Percentiles rank a stretch among this genome's conserved stretches.
These are phyloP conservation scores for Aspergillus tamarii DNA, from an alignment of 2,329 filamentous ascomycete genomes.

Conservation along the genomic window DNA sequence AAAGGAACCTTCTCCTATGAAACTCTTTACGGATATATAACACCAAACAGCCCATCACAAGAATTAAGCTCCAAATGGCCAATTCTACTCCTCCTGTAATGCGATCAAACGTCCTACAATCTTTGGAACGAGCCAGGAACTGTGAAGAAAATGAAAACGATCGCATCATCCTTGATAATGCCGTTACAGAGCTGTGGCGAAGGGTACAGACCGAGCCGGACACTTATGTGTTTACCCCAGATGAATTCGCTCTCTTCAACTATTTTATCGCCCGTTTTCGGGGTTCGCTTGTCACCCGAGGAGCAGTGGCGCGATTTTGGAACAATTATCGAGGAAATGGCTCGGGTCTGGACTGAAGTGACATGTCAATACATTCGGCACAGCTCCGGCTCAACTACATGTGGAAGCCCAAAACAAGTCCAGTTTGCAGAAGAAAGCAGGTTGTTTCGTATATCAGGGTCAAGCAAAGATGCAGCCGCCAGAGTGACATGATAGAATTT, in stretches of 20 bases:
- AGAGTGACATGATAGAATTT: background rate
- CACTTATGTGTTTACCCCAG: conserved; percentile 72
- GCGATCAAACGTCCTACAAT: conserved; percentile 61
- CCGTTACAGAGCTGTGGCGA: conserved; percentile 67
- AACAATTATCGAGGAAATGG: conserved; percentile 40
- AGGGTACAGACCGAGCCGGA: conserved; percentile 66
- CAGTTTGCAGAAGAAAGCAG: background rate
- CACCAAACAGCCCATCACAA: conserved; percentile 2
- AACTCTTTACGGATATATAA: background rate
- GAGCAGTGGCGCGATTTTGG: conserved; percentile 62
- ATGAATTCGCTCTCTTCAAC: conserved; percentile 87
- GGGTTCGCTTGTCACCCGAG: conserved; percentile 54
- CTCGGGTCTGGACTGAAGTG: conserved; percentile 27
- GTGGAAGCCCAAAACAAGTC: background rate
- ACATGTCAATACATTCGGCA: conserved; percentile 20
- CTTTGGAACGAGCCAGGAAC: conserved; percentile 76
- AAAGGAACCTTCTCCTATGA: background rate
- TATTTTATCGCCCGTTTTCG: conserved; percentile 73
- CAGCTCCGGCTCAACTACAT: conserved; percentile 6
- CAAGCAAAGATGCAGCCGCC: background rate
- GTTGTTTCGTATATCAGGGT: background rate
- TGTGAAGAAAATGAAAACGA: conserved; percentile 67
- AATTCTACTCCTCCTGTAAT: conserved; percentile 36
- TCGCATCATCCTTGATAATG: conserved; percentile 68
- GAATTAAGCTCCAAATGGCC: conserved; percentile 33